phyloP scores from a whole-genome alignment of 805 yeast genomes.

The Nakazawaea holstii region DNA sequence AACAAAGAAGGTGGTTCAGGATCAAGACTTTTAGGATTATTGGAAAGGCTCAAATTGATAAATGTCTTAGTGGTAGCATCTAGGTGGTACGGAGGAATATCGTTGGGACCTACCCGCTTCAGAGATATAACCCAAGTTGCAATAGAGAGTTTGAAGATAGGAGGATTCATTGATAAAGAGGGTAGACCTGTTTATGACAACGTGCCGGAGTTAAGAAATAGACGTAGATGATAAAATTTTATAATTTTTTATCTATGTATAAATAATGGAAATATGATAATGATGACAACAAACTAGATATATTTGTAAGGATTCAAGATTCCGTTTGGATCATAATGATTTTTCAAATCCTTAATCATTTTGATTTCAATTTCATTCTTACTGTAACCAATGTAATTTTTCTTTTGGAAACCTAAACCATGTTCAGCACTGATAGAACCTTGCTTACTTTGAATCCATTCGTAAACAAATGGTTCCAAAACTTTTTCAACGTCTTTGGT shows the following conservation, averaged over 20 bases:
- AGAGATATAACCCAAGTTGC: conserved; percentile 59
- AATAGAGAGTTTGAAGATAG: conserved; percentile 40
- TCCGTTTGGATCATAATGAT: conserved; percentile 83
- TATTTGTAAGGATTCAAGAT: conserved; percentile 95
- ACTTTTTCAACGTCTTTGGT: conserved; percentile 69
- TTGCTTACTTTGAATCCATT: conserved; percentile 65
- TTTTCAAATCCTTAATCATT: conserved; percentile 73
- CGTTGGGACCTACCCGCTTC: conserved; percentile 68
- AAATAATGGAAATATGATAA: background rate
- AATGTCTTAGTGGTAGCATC: conserved; percentile 65
- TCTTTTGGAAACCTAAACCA: conserved; percentile 96
- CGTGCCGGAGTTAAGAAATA: background rate
- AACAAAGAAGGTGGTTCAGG: conserved; percentile 80
- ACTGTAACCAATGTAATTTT: conserved; percentile 79
- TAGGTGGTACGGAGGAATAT: conserved; percentile 80
- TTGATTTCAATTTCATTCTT: conserved; percentile 67
- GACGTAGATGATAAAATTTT: background rate
- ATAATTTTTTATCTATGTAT: background rate
- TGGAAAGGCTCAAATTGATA: conserved; percentile 41
- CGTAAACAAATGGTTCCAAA: conserved; percentile 92
- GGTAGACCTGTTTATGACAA: background rate
- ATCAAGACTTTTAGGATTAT: conserved; percentile 43
- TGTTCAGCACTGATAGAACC: conserved; percentile 98
- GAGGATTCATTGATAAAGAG: conserved; percentile 21
- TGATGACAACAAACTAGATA: conserved; percentile 33